phyloP scores from a whole-genome alignment of 768 basidiomycete species.

The Rhodotorula sphaerocarpa region DNA sequence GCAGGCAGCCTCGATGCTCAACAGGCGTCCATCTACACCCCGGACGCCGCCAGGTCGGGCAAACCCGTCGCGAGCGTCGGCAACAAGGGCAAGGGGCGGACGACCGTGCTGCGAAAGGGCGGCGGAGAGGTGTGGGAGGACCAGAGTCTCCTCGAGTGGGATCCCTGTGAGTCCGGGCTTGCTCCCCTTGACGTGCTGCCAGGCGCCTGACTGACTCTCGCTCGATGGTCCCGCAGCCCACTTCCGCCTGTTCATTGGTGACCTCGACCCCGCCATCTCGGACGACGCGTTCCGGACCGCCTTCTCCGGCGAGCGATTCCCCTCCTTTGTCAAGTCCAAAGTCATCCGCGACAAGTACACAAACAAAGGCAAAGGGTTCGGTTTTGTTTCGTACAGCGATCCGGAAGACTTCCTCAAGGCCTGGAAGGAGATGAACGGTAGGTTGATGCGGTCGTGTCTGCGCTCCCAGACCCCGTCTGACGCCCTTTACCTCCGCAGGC shows the following conservation, averaged over 20 bases:
- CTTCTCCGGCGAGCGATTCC: conserved; percentile 67
- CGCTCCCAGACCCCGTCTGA: too few relatives aligned
- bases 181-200: neutral
- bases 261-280: conserved; percentile 94
- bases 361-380: conserved; percentile 84
- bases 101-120: conserved; percentile 88
- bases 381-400: conserved; percentile 94
- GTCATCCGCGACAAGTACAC: conserved; percentile 91
- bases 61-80: conserved; percentile 46
- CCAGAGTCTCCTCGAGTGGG: conserved; percentile 94
- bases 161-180: conserved; percentile 62
- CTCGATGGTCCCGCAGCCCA: conserved; percentile 23
- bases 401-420: conserved; percentile 97
- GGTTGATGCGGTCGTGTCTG: conserved; percentile 41
- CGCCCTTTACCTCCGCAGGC: conserved; percentile 48
- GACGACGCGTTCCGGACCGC: conserved; percentile 88
- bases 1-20: conserved; percentile 3
- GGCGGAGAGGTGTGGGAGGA: conserved; percentile 98
- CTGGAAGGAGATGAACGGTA: conserved; percentile 99
- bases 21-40: conserved; percentile 42
- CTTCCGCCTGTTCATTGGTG: conserved; percentile 92
- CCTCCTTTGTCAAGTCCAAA: conserved; percentile 86
- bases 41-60: conserved; percentile 70
- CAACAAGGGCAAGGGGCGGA: conserved; percentile 74
- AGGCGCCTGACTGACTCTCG: neutral